Base-by-base conservation (phyloP, 1,139 yeast species). In the Entelexis paramagnoliae region DNA sequence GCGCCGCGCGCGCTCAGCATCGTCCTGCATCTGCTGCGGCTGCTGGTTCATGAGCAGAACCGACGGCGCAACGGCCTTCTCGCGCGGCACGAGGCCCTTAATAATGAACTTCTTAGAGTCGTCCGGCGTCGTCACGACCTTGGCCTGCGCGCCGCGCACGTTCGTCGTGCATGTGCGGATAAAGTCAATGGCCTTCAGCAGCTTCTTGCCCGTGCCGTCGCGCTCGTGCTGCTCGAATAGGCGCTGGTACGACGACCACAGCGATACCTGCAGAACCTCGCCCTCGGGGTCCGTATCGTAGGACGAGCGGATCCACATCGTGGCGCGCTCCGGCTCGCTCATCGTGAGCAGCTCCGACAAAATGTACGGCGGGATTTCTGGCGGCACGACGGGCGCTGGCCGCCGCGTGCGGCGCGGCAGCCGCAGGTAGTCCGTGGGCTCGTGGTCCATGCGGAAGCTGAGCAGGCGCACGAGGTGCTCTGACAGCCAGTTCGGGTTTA, bases 121-220 rank as follows among this genome's bases (percentile, higher is more conserved):
- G 33, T 76, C 77, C 1, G 76, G 73, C 14, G 62, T 57, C 33
- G 72, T 66, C 54, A 89, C 79, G 17, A 91, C 97, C 89, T 88
- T 88, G 1, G 98, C 96, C 53, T 87, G 85, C 1, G 96, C 87
- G 60, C 81, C 79, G n/a, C 87, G 83, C 66, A 89, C 89, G 0
- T 96, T 96, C 54, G 80, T 79, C 26, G 91, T 82, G 14, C 91
- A 97, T 64, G 91, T 91, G 63, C 89, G 88, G 64, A 91, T 91
- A 64, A 91, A 91, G 60, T 91, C 97, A 19, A 93, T 97, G 0
- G 98, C 98, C 1, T 96, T 95, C 46, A 91, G 74, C 48, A 91
- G 72, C 55, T 80, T 78, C 58, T 79, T 79, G 56, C 71, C 64
- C 13, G 59, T 49, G 17, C 59, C 59, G n/a, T 55, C 57, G 36